These are phyloP conservation scores for Parachlorella kessleri DNA, from an alignment of 139 green algal genomes.

Conservation along the genomic window DNA sequence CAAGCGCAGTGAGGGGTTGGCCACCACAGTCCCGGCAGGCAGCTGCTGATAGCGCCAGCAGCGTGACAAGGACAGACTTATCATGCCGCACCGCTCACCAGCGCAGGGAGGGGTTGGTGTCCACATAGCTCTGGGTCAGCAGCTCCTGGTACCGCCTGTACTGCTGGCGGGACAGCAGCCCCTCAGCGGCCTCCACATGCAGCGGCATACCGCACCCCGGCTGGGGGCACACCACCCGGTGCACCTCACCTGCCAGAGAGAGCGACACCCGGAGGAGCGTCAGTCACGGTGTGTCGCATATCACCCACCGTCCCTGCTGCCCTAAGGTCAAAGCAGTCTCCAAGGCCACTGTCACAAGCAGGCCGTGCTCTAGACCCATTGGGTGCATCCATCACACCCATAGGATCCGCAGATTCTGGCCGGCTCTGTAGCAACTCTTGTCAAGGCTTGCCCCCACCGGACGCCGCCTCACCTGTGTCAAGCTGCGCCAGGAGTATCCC, in stretches of 20 bases:
- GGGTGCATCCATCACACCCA: too few relatives aligned
- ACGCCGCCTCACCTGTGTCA: conserved; percentile 7
- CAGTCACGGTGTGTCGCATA: background rate
- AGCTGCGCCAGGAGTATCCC: conserved; percentile 18
- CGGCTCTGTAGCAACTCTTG: too few relatives aligned
- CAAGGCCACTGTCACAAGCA: background rate
- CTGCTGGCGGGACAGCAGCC: conserved; percentile 9
- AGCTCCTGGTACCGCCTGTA: conserved; percentile 17
- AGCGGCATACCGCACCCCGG: conserved; percentile 26
- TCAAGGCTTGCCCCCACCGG: background rate
- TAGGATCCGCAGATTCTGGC: too few relatives aligned
- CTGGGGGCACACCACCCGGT: conserved; percentile 16
- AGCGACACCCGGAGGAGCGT: background rate
- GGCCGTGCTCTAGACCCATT: background rate
- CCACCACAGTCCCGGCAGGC: too few relatives aligned
- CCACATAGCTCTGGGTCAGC: conserved; percentile 21
- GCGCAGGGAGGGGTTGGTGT: background rate
- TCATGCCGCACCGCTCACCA: background rate
- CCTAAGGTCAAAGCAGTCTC: too few relatives aligned
- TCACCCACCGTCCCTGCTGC: too few relatives aligned
- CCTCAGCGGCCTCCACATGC: background rate
- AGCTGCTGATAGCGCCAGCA: too few relatives aligned
- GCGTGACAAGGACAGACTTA: background rate
- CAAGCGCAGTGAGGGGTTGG: too few relatives aligned
- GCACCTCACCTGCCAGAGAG: conserved; percentile 13